Evolutionary conservation across 345 rosid species (phyloP).

Genomic region (Gossypium australe): DNA sequence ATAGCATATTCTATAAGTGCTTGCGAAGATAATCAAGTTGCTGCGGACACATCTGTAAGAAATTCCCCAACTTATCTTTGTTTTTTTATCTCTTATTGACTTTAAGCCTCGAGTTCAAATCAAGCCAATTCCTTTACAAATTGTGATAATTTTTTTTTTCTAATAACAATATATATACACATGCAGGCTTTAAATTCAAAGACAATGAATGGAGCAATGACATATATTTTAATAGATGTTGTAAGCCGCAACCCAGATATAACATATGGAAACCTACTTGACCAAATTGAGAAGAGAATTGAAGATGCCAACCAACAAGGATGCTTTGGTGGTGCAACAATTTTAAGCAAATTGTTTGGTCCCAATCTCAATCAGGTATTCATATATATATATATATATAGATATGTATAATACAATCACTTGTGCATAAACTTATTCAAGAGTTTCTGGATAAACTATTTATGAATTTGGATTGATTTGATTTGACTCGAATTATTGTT

Average conservation of each 20-base stretch:
- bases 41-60: slow-evolving; percentile 11
- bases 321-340: background rate
- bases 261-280: slow-evolving; percentile 2
- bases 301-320: slow-evolving; percentile 10
- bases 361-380: slow-evolving; percentile 12
- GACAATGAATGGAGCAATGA: slow-evolving; percentile 12
- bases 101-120: too few relatives aligned
- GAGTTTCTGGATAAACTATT: background rate
- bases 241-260: background rate
- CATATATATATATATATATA: too few relatives aligned
- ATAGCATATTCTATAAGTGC: slow-evolving; percentile 9
- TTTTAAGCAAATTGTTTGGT: slow-evolving; percentile 1
- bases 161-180: too few relatives aligned
- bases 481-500: too few relatives aligned
- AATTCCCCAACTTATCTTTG: too few relatives aligned
- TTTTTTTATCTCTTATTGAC: too few relatives aligned
- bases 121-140: too few relatives aligned
- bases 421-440: background rate
- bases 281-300: background rate
- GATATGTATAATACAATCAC: background rate
- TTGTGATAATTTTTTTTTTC: too few relatives aligned
- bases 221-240: background rate
- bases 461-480: background rate
- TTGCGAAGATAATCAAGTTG: slow-evolving; percentile 4
- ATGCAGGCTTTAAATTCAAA: slow-evolving; percentile 5